Base-by-base conservation (phyloP, 2,329 filamentous ascomycete species). In the Hypocreales sp. region DNA sequence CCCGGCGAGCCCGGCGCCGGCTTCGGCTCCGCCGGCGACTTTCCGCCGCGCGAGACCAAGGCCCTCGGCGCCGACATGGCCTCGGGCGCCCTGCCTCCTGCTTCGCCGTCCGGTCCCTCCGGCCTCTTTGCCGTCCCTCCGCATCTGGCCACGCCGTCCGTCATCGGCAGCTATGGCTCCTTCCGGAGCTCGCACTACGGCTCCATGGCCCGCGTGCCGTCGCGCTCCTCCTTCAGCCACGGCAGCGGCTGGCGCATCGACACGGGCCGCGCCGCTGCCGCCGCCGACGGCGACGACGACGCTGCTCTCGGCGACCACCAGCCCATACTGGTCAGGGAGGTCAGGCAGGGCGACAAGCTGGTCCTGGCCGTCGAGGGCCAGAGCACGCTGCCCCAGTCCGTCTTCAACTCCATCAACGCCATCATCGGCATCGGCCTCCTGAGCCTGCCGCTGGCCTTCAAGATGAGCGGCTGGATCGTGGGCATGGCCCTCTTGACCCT, bases 331-430 rank as follows among this genome's bases (percentile, higher is more conserved):
- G 76, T 94, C 28, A 87, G 84, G 55, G 79, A 86, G 50, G 68
- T 93, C 9, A 80, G 92, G 47, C 80, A 90, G 41, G 83, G 90
- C 38, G 83, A 90, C 22, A 83, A 78, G 44, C 69, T 87, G 25
- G 72, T 93, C 30, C 69, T 87, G 40, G 69, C 87, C 3, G 75
- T 93, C 3, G 79, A 92, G 35, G 87, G 87, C 21, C 84, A 92
- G 56, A 92, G 83, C n/a, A 98, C 87, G 1, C 63, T 95, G 11
- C 84, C 84, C 1, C 87, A 95, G 56, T 95, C 87, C 6, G 69
- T 94, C 35, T 92, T 95, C 62, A 98, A 98, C 54, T 92, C 83
- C 4, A 87, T 87, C 47, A 93, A 93, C 36, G 82, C 92, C 27
- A 59, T 94, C 32, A 87, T 94, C 34, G 86, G 86, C 11, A 77